Evolutionary conservation across 306 rosid species (phyloP), one percentile per base, ranked within the genome.

Genomic region (Purshia tridentata): DNA sequence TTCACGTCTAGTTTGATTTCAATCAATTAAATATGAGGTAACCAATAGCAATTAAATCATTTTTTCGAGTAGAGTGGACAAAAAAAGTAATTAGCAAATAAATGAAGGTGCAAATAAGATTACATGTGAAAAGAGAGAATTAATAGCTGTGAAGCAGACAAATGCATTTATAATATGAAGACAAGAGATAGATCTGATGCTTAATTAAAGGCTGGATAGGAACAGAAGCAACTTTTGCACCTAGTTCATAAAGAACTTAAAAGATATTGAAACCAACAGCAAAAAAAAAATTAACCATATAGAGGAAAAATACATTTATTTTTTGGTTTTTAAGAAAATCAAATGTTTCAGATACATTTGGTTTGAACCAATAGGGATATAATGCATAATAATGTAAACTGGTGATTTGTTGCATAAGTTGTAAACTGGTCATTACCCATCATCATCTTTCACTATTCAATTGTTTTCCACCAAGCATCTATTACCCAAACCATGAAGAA

Each of bases 21-120:
- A 66, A 16, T 11, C 19, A 23, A 59, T 14, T 29, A 6, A 65
- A 45, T 9, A 63, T 1, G 0, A 18, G 57, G n/a, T 35, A 23
- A 63, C 37, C 18, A 45, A 42, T 19, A 40, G 56, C 52, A 15
- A 64, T 53, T 45, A 76, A 63, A 74, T 71, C 56, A 23, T 14
- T 8, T 53, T 69, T 7, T 40, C 54, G 10, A 37, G 42, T 39
- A 20, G n/a, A 5, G 12, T 2, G 66, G 67, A 62, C 29, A 62
- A 16, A 40, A 40, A 0, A 18, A 15, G 70, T 6, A 9, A 48
- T 13, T 53, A 11, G n/a, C 49, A 13, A 19, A 53, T 6, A 69
- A 69, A 39, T 12, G 22, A 56, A 60, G 13, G 49, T 39, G n/a
- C n/a, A 8, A 62, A 10, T 40, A 18, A 11, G 39, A 18, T 18